A percentile compares a stretch with the other conserved stretches of the same genome.
Conservation (phyloP, 192 early-diverging fungal genomes). For the Entophlyctis luteolus region DNA sequence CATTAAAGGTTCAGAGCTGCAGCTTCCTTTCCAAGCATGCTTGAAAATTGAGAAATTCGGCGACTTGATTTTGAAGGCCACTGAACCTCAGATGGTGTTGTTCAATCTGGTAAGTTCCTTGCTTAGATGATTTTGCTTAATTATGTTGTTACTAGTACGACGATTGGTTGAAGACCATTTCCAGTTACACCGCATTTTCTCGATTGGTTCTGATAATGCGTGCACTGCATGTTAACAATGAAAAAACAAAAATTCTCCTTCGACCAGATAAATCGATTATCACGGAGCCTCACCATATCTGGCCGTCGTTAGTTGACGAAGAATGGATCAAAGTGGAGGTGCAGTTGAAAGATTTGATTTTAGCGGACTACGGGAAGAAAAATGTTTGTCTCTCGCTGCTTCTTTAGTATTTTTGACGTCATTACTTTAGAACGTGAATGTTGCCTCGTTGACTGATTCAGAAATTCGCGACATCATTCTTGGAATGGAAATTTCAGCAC, state of each 20-base stretch:
- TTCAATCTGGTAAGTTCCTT: constrained; percentile 51
- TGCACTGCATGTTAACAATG: constrained; percentile 95
- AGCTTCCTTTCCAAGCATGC: constrained; percentile 96
- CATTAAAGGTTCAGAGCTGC: constrained; percentile 95
- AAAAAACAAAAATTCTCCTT: constrained; percentile 94
- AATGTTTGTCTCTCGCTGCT: constrained; percentile 48
- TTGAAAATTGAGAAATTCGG: constrained; percentile 98
- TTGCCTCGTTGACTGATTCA: constrained; percentile 89
- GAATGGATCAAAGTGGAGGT: constrained; percentile 97
- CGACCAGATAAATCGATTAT: constrained; percentile 90
- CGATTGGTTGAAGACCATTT: constrained; percentile 93
- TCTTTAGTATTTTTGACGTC: not conserved
- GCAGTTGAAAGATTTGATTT: constrained; percentile 91
- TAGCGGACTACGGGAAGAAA: constrained; percentile 98
- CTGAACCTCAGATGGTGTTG: constrained; percentile 91
- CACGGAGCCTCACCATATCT: constrained; percentile 95
- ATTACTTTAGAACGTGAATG: constrained; percentile 72
- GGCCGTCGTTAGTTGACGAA: constrained; percentile 94
- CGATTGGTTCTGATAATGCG: constrained; percentile 93
- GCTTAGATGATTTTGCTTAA: not conserved
- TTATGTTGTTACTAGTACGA: constrained; percentile 64
- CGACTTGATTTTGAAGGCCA: constrained; percentile 96
- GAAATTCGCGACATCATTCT: constrained; percentile 98
- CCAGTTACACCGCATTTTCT: constrained; percentile 97
- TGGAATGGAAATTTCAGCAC: constrained; percentile 98